Evolutionary conservation across 306 rosid genomes (phyloP).

Genomic region (Vicia sativa): DNA sequence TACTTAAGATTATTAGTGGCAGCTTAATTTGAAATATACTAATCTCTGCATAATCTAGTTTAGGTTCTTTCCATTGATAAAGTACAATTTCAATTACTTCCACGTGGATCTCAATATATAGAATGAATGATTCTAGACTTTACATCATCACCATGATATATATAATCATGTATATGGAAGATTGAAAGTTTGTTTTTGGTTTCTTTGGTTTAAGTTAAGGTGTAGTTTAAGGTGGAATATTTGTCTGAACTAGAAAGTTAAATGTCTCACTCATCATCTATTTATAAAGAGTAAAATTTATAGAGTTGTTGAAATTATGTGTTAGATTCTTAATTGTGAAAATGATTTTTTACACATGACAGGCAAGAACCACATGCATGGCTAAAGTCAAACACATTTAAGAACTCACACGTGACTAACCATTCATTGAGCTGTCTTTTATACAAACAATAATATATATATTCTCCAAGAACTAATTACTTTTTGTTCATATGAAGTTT

Average conservation of each 20-base stretch:
- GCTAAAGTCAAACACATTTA: conserved; percentile 84
- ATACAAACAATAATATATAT: conserved; percentile 1
- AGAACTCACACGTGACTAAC: conserved; percentile 76
- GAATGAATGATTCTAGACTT: conserved; percentile 33
- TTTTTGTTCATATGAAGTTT: background rate
- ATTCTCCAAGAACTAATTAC: background rate
- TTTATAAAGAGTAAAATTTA: conserved; percentile 19
- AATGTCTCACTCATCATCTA: conserved; percentile 41
- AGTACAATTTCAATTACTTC: conserved; percentile 37
- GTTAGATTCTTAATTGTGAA: conserved; percentile 41
- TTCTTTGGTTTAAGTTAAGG: conserved; percentile 55
- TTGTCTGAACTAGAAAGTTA: conserved; percentile 45
- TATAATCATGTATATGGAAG: too few species aligned
- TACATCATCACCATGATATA: conserved; percentile 32
- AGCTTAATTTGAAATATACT: conserved; percentile 18
- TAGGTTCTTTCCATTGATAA: conserved; percentile 31
- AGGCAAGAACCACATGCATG: conserved; percentile 76
- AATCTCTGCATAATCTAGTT: conserved; percentile 37
- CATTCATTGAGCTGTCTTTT: conserved; percentile 55
- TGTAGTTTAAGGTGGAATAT: conserved; percentile 48
- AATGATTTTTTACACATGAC: conserved; percentile 41
- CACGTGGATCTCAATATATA: conserved; percentile 36
- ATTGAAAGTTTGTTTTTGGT: conserved; percentile 42
- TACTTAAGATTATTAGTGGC: background rate
- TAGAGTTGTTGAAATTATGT: conserved; percentile 42